Conservation (phyloP, 2,329 filamentous ascomycete species). For the Arthroderma uncinatum region DNA sequence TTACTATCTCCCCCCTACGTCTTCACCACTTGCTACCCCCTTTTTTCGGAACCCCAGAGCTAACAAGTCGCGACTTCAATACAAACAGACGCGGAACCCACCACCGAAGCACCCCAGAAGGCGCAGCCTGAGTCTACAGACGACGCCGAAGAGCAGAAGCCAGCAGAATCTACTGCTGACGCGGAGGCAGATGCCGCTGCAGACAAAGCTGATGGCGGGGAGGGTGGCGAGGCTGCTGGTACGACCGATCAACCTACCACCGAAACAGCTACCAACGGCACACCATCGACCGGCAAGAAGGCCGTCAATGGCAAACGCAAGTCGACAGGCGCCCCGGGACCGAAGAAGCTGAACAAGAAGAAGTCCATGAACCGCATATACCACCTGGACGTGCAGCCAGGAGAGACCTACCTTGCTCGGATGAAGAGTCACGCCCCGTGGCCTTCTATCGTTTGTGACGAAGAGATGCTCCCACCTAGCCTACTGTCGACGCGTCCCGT, state of each 20-base stretch:
- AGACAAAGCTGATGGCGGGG: slow-evolving; percentile 17
- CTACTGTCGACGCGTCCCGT: slow-evolving; percentile 71
- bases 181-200: slow-evolving; percentile 17
- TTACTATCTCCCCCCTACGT: slow-evolving; percentile 7
- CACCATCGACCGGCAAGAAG: slow-evolving; percentile 41
- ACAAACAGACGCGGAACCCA: slow-evolving; percentile 12
- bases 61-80: slow-evolving; percentile 9
- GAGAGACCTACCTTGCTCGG: slow-evolving; percentile 83
- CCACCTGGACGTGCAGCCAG: slow-evolving; percentile 71
- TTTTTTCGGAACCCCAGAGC: background rate
- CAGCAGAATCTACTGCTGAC: slow-evolving; percentile 20
- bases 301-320: slow-evolving; percentile 53
- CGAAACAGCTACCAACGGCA: slow-evolving; percentile 36
- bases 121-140: slow-evolving; percentile 14
- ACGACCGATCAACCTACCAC: slow-evolving; percentile 17
- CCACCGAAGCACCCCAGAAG: slow-evolving; percentile 22
- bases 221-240: slow-evolving; percentile 16
- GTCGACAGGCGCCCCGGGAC: slow-evolving; percentile 54
- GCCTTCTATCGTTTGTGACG: slow-evolving; percentile 89
- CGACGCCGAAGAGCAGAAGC: slow-evolving; percentile 16
- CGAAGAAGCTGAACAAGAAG: slow-evolving; percentile 77
- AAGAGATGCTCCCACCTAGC: slow-evolving; percentile 76
- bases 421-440: slow-evolving; percentile 91
- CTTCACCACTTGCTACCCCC: background rate
- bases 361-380: slow-evolving; percentile 61